A percentile compares a stretch with the other conserved stretches of the same genome.
These are phyloP conservation scores for Lineolata rhizophorae DNA, from an alignment of 495 filamentous ascomycete genomes.

Conservation along the genomic window DNA sequence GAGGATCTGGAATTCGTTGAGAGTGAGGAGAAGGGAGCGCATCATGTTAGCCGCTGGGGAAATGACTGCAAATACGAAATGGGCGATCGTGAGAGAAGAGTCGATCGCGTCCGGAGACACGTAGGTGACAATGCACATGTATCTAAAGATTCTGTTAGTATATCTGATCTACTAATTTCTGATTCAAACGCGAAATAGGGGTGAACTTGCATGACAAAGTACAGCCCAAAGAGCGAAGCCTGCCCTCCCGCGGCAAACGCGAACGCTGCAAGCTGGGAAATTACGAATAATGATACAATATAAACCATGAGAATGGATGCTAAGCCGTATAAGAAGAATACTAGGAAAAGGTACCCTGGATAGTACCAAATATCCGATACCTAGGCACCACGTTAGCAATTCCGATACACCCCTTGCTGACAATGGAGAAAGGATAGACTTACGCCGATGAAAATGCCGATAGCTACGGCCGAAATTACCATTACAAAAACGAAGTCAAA, in stretches of 20 bases:
- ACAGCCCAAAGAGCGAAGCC: no score
- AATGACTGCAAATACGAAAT: slow-evolving; percentile 45
- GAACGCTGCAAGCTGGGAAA: slow-evolving; percentile 49
- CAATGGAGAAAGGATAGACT: no score
- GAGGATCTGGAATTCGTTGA: slow-evolving; percentile 56
- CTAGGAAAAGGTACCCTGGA: slow-evolving; percentile 50
- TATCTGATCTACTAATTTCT: no score
- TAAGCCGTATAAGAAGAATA: slow-evolving; percentile 56
- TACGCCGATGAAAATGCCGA: slow-evolving; percentile 37
- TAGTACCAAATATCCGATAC: slow-evolving; percentile 50
- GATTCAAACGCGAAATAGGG: no score
- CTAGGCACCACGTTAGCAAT: no score
- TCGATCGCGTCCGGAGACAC: slow-evolving; percentile 37
- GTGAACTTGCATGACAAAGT: no score
- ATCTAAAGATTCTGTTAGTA: no score
- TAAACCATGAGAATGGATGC: slow-evolving; percentile 50
- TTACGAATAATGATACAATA: slow-evolving; percentile 45
- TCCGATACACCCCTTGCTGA: no score
- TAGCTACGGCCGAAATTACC: slow-evolving; percentile 31
- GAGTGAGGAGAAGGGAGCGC: slow-evolving; percentile 44
- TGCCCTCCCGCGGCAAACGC: slow-evolving; percentile 56
- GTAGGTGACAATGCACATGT: slow-evolving; percentile 47
- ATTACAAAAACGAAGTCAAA: slow-evolving; percentile 62
- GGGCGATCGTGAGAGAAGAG: no score
- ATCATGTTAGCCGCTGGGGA: slow-evolving; percentile 47